Percentiles rank a stretch among this genome's conserved stretches.
Evolutionary conservation across 2,329 filamentous ascomycete species (phyloP).

Genomic region (Penicillium sp.): DNA sequence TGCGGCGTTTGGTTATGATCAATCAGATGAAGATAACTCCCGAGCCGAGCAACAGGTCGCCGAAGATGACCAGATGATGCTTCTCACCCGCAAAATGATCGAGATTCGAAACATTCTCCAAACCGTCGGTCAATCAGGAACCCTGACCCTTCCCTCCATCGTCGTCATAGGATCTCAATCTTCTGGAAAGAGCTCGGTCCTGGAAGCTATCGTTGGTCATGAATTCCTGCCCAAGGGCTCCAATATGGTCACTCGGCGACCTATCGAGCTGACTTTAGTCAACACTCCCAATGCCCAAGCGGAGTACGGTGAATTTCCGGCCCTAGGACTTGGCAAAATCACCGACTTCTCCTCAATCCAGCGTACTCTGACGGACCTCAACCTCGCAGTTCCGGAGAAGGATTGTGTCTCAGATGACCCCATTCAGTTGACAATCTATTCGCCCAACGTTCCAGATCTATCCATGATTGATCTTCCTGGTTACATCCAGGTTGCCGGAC

Average conservation of each 20-base stretch:
- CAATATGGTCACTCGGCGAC: constrained; percentile 96
- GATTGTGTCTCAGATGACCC: constrained; percentile 97
- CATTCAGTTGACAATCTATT: constrained; percentile 94
- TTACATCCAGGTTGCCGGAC: constrained; percentile 93
- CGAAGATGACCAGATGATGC: constrained; percentile 98
- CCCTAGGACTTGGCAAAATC: constrained; percentile 84
- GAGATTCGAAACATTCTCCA: constrained; percentile 93
- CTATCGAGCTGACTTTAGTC: constrained; percentile 93
- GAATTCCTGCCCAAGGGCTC: constrained; percentile 97
- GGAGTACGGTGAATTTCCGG: constrained; percentile 96
- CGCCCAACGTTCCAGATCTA: constrained; percentile 90
- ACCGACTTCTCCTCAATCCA: constrained; percentile 85
- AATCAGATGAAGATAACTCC: constrained; percentile 64
- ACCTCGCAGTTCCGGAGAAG: constrained; percentile 84
- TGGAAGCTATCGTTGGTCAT: constrained; percentile 96
- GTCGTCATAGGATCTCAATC: constrained; percentile 99
- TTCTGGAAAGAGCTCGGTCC: constrained; percentile 94
- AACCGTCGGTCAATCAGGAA: constrained; percentile 87
- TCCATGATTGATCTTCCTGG: constrained; percentile 95
- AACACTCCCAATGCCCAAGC: constrained; percentile 86
- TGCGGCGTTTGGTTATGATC: constrained; percentile 77
- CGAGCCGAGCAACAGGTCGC: constrained; percentile 68
- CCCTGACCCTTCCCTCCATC: constrained; percentile 88
- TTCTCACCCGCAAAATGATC: constrained; percentile 99
- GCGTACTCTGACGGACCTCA: constrained; percentile 90